phyloP scores from a whole-genome alignment of 306 rosid genomes.

The Vicia sativa region DNA sequence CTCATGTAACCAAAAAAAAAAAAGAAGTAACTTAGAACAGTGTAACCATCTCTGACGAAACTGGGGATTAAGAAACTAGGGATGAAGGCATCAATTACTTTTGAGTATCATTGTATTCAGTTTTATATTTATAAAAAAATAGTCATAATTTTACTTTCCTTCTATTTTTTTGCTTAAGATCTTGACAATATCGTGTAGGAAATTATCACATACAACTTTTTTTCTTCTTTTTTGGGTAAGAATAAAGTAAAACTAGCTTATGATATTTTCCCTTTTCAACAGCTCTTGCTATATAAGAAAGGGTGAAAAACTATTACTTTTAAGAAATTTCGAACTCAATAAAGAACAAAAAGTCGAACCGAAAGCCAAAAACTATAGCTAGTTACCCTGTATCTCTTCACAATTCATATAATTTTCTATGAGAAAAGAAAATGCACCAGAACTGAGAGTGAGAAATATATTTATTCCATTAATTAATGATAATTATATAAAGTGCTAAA shows the following conservation, averaged over 20 bases:
- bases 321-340: not conserved
- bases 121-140: too few relatives aligned
- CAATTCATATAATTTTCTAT: slow-evolving; percentile 23
- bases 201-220: not conserved
- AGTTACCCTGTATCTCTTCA: not conserved
- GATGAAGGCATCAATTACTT: too few relatives aligned
- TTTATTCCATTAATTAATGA: too few relatives aligned
- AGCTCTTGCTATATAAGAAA: not conserved
- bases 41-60: too few relatives aligned
- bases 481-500: too few relatives aligned
- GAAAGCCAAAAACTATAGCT: slow-evolving; percentile 37
- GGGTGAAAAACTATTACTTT: slow-evolving; percentile 10
- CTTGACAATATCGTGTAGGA: not conserved
- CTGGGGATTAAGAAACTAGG: too few relatives aligned
- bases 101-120: too few relatives aligned
- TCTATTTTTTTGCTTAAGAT: not conserved
- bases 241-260: slow-evolving; percentile 7
- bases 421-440: too few relatives aligned
- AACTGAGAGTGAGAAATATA: too few relatives aligned
- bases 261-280: not conserved
- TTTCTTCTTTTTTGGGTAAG: not conserved
- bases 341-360: slow-evolving; percentile 39
- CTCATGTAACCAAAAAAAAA: too few relatives aligned
- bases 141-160: not conserved
- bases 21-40: too few relatives aligned